Percentiles rank a stretch among this genome's conserved stretches.
These are phyloP conservation scores for Aspergillus ustus DNA, from an alignment of 2,329 filamentous ascomycete species.

Conservation along the genomic window DNA sequence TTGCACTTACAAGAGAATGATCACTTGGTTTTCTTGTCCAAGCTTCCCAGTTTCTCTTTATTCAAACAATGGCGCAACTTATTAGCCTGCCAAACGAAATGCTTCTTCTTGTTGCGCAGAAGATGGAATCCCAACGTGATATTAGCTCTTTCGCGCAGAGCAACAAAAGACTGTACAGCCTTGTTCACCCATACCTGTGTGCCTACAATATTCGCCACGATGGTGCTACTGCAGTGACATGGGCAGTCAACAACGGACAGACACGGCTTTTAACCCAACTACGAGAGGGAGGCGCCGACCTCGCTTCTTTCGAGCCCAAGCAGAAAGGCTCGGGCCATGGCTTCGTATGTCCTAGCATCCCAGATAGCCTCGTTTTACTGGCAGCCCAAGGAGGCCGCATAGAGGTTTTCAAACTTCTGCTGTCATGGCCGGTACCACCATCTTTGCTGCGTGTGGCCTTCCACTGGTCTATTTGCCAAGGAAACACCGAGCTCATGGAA, in stretches of 20 bases:
- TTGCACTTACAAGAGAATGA: too few relatives aligned
- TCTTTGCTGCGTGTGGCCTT: not conserved
- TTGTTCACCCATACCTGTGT: constrained; percentile 2
- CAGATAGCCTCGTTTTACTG: not conserved
- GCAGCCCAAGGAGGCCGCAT: not conserved
- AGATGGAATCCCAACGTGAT: not conserved
- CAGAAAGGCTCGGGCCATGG: too few relatives aligned
- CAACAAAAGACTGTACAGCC: not conserved
- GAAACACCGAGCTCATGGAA: not conserved
- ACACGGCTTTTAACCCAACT: not conserved
- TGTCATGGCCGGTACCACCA: not conserved
- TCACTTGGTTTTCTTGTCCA: too few relatives aligned
- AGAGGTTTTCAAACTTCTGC: not conserved
- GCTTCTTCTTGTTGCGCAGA: constrained; percentile 2
- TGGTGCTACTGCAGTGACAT: constrained; percentile 3
- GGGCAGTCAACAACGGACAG: constrained; percentile 9
- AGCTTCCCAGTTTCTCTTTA: too few relatives aligned
- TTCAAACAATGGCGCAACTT: constrained; percentile 1
- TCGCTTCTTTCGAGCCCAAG: not conserved
- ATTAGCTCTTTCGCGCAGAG: constrained; percentile 8
- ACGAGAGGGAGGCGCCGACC: constrained; percentile 7
- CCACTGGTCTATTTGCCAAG: not conserved
- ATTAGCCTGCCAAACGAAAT: constrained; percentile 5
- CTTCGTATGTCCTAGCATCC: too few relatives aligned
- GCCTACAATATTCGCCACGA: constrained; percentile 10